Conservation (phyloP, 305 asterid species). For the Fraxinus greggii region DNA sequence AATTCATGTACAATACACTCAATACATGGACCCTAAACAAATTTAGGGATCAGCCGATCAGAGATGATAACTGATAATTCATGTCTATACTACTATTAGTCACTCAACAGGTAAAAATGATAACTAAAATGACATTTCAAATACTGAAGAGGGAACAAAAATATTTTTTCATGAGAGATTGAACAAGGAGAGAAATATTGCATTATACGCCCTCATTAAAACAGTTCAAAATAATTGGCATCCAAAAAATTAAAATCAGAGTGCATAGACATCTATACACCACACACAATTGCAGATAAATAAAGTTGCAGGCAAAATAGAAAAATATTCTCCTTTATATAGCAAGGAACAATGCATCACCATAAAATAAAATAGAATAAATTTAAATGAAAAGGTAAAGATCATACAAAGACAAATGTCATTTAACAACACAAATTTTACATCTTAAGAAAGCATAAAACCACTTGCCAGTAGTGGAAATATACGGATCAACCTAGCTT, state of each 20-base stretch:
- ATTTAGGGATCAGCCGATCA: slow-evolving; percentile 34
- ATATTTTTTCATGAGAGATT: neutral
- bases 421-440: neutral
- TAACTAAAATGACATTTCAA: neutral
- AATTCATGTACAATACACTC: slow-evolving; percentile 53
- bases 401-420: neutral
- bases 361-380: neutral
- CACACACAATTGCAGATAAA: neutral
- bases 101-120: slow-evolving; percentile 18
- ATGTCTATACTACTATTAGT: slow-evolving; percentile 18
- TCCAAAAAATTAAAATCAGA: slow-evolving; percentile 2
- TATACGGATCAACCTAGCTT: neutral
- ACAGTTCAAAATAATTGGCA: neutral
- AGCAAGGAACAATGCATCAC: neutral
- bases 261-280: neutral
- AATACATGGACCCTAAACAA: slow-evolving; percentile 52
- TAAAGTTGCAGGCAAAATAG: neutral
- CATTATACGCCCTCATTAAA: neutral
- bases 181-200: neutral
- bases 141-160: neutral
- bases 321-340: neutral
- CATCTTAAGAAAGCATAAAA: neutral
- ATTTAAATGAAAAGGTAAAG: neutral
- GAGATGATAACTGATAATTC: slow-evolving; percentile 24
- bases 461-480: neutral